Evolutionary conservation across 805 yeast genomes (phyloP).

Genomic region (Candida nonsorbophila): DNA sequence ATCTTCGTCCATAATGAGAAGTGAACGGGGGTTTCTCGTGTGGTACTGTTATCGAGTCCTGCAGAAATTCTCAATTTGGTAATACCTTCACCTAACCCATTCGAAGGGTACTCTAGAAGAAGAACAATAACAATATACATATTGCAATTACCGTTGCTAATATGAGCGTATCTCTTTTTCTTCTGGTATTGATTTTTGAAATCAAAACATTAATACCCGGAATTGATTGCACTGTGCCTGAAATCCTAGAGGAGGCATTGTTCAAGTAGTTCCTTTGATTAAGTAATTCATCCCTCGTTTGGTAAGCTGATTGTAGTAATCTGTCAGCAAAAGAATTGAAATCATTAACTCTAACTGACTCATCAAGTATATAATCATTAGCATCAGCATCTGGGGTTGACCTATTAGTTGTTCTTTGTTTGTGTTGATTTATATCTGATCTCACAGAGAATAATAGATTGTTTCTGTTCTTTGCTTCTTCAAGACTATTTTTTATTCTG

Average conservation of each 20-base stretch:
- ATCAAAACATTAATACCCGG: conserved; percentile 82
- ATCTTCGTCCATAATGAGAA: conserved; percentile 7
- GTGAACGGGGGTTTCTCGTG: conserved; percentile 1
- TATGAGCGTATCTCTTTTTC: conserved; percentile 83
- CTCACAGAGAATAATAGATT: conserved; percentile 74
- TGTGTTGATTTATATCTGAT: conserved; percentile 70
- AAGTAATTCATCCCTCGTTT: conserved; percentile 79
- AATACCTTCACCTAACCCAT: background rate
- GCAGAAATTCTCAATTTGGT: background rate
- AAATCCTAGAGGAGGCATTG: conserved; percentile 59
- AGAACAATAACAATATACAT: conserved; percentile 67
- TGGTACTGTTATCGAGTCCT: conserved; percentile 3
- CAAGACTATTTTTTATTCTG: conserved; percentile 52
- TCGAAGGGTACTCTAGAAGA: conserved; percentile 13
- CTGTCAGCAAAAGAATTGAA: conserved; percentile 76
- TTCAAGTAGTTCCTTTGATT: conserved; percentile 64
- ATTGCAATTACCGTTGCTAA: conserved; percentile 66
- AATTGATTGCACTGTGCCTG: conserved; percentile 56
- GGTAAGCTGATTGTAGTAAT: conserved; percentile 77
- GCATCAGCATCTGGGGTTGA: conserved; percentile 27
- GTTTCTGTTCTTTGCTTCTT: conserved; percentile 70
- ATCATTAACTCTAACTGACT: conserved; percentile 64
- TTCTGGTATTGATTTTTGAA: conserved; percentile 77
- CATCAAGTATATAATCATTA: conserved; percentile 74
- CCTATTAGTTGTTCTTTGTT: conserved; percentile 28